Conservation (phyloP, 495 filamentous ascomycete genomes). For the Parathielavia appendiculata region DNA sequence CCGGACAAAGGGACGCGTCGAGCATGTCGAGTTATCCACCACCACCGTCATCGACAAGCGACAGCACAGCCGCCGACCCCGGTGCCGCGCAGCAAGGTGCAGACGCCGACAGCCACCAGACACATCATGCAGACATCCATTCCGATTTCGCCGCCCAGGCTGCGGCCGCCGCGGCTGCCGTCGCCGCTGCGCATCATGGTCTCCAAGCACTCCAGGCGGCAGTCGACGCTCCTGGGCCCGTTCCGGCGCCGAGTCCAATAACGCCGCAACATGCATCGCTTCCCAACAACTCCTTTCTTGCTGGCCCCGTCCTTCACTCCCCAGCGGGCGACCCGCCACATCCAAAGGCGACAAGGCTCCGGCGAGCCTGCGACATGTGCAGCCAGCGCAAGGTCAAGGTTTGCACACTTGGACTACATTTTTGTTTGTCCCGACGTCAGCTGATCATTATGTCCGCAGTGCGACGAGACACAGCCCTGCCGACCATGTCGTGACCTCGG, state of each 20-base stretch:
- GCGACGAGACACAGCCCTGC: slow-evolving; percentile 77
- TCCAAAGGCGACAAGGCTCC: slow-evolving; percentile 49
- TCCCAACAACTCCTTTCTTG: slow-evolving; percentile 24
- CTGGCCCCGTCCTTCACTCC: slow-evolving; percentile 19
- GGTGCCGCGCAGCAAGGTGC: slow-evolving; percentile 1
- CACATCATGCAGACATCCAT: slow-evolving; percentile 1
- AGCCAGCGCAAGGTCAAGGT: slow-evolving; percentile 85
- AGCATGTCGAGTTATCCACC: slow-evolving; percentile 24
- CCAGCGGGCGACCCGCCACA: slow-evolving; percentile 1
- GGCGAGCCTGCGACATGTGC: slow-evolving; percentile 80
- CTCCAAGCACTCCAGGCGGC: slow-evolving; percentile 44
- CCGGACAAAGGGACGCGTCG: slow-evolving; percentile 17
- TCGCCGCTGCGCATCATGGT: slow-evolving; percentile 39
- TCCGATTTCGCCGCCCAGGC: slow-evolving; percentile 18
- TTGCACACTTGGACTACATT: slow-evolving; percentile 3
- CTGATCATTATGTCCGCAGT: slow-evolving; percentile 44
- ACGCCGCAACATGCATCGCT: slow-evolving; percentile 21
- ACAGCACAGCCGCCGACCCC: background rate
- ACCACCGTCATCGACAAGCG: slow-evolving; percentile 15
- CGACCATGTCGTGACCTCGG: slow-evolving; percentile 70
- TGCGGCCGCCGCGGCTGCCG: slow-evolving; percentile 24
- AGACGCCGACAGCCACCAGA: slow-evolving; percentile 4
- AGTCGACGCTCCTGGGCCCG: slow-evolving; percentile 28
- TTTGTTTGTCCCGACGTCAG: slow-evolving; percentile 3
- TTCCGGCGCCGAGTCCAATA: slow-evolving; percentile 13